Conservation (phyloP, 169 alveolate genomes). For the Eimeria tenella region DNA sequence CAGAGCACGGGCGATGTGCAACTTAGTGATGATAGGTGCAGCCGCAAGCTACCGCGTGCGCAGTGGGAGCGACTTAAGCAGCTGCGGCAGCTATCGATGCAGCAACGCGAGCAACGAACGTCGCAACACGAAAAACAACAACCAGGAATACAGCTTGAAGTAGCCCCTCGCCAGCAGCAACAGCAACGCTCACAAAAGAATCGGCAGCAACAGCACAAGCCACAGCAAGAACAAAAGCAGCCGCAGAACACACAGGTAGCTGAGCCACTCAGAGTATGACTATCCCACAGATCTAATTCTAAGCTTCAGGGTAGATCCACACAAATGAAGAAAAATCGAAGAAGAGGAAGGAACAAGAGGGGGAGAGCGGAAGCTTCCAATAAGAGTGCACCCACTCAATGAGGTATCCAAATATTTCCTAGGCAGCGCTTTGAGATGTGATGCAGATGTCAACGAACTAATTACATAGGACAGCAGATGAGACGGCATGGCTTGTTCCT, state of each 20-base stretch:
- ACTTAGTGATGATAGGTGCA: neutral
- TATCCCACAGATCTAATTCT: no score
- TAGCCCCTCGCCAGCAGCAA: neutral
- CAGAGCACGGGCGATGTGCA: neutral
- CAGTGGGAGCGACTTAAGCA: neutral
- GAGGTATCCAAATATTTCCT: no score
- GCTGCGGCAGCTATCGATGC: neutral
- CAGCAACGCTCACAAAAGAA: neutral
- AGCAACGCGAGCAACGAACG: neutral
- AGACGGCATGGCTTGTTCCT: no score
- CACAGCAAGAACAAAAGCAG: neutral
- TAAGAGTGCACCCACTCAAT: no score
- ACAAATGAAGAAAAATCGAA: neutral
- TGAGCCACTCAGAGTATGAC: neutral
- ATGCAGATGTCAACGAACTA: no score
- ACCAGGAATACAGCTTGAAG: neutral
- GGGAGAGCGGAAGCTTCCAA: no score
- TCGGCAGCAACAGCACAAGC: neutral
- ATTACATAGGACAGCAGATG: no score
- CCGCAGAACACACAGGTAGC: neutral
- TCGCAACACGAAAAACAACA: neutral
- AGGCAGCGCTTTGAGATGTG: no score
- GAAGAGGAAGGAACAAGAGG: neutral
- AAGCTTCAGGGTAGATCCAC: neutral
- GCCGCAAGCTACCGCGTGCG: neutral